A percentile compares a stretch with the other conserved stretches of the same genome.
These are phyloP conservation scores for Calycina herbarum DNA, from an alignment of 2,329 filamentous ascomycete genomes.

Conservation along the genomic window DNA sequence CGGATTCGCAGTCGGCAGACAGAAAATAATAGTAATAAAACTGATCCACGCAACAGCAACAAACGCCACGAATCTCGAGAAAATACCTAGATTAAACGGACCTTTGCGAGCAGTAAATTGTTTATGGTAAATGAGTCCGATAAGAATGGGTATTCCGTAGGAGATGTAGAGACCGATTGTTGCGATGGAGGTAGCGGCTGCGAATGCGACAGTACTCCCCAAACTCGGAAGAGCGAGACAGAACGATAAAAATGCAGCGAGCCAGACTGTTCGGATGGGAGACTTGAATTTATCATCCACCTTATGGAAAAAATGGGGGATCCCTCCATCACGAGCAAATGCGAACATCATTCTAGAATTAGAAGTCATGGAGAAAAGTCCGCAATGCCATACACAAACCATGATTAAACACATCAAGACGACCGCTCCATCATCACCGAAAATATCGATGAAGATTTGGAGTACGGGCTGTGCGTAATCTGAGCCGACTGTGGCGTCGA, in stretches of 20 bases:
- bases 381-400: conserved; percentile 62
- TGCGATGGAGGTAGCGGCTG: conserved; percentile 59
- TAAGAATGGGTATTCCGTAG: conserved; percentile 57
- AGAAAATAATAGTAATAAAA: conserved; percentile 58
- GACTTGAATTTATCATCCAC: conserved; percentile 51
- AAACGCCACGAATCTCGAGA: conserved; percentile 49
- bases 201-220: conserved; percentile 55
- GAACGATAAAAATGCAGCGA: conserved; percentile 54
- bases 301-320: conserved; percentile 54
- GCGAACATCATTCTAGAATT: conserved; percentile 62
- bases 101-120: conserved; percentile 53
- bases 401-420: conserved; percentile 54
- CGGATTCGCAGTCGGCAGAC: conserved; percentile 55
- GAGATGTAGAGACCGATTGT: conserved; percentile 59
- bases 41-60: conserved; percentile 52
- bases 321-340: conserved; percentile 55
- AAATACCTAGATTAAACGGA: conserved; percentile 51
- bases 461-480: conserved; percentile 54
- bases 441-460: conserved; percentile 58
- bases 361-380: conserved; percentile 56
- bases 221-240: conserved; percentile 56
- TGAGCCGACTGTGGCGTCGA: conserved; percentile 48
- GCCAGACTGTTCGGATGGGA: conserved; percentile 55
- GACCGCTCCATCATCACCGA: conserved; percentile 55
- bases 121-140: conserved; percentile 51